These are phyloP conservation scores for Tricholoma terreum DNA, from an alignment of 768 basidiomycete species.

Conservation along the genomic window DNA sequence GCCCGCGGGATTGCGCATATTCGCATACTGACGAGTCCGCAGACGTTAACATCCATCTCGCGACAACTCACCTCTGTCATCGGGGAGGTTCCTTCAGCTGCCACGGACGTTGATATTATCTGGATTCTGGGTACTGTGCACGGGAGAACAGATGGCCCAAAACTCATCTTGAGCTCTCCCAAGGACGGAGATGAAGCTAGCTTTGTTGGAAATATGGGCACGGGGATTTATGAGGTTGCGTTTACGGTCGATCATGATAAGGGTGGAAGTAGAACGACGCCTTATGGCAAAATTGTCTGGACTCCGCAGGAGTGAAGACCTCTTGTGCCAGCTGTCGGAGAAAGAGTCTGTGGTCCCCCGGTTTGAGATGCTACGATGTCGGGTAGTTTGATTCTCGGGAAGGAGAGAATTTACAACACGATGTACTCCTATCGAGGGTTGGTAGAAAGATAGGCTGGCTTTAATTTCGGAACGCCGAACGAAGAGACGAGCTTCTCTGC, in stretches of 20 bases:
- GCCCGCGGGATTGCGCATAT: conserved; percentile 50
- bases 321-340: too few relatives aligned
- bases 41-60: conserved; percentile 27
- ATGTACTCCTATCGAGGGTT: too few relatives aligned
- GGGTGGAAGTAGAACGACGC: conserved; percentile 36
- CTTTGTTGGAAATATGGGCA: conserved; percentile 25
- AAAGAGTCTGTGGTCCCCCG: too few relatives aligned
- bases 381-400: too few relatives aligned
- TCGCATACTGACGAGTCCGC: conserved; percentile 34
- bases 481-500: too few relatives aligned
- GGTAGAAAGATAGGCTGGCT: too few relatives aligned
- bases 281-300: conserved; percentile 53
- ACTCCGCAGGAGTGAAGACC: not conserved
- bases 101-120: conserved; percentile 19
- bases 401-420: too few relatives aligned
- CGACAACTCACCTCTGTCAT: conserved; percentile 47
- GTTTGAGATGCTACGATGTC: too few relatives aligned
- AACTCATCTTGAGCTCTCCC: conserved; percentile 36
- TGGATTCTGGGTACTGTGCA: conserved; percentile 45
- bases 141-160: conserved; percentile 10
- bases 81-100: conserved; percentile 35
- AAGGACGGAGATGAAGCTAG: conserved; percentile 30
- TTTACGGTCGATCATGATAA: conserved; percentile 36
- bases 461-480: too few relatives aligned
- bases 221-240: conserved; percentile 53